Base-by-base conservation (phyloP, 257 asterid species). In the Catharanthus roseus region DNA sequence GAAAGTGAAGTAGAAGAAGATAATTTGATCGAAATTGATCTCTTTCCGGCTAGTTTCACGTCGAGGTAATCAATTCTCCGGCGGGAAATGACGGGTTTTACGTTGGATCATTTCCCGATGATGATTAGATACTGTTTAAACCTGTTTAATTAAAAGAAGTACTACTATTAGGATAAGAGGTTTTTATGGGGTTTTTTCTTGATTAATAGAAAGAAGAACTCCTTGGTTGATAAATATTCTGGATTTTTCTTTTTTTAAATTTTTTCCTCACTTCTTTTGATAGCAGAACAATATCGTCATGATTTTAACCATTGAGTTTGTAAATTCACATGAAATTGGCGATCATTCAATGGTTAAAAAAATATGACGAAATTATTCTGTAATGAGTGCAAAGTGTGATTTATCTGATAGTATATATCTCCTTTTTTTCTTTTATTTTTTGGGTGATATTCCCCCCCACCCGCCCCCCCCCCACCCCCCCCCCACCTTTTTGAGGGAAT, bases 1-100 rank as follows among this genome's bases (percentile, higher is more conserved):
- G 42, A 8, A 3, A 8, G 42, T 38, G 92, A 86, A 72, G 78
- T 69, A 5, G 97, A 87, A 5, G 99, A 91, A 65, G 99, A 93
- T 24, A 91, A 91, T 39, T 64, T 49, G n/a, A 75, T 68, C 16
- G 50, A 47, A 61, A 65, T 44, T 12, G 71, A 34, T 31, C 39
- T 49, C 11, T 7, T 31, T 69, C 64, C 64, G 65, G 34, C 44
- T 18, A 50, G 31, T 34, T 69, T 12, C 36, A 47, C 31, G 47
- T 19, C 12, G 49, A 23, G 49, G 4, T 69, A 81, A 81, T 77
- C 72, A 75, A 21, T 7, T 62, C 49, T 13, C 49, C 82, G 79
- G 73, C 72, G 15, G 76, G 3, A 65, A 65, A 54, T 74, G 80
- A 77, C 69, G 71, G 71, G 68, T 23, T 70, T 39, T 13, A 11